A percentile compares a stretch with the other conserved stretches of the same genome.
Conservation (phyloP, 306 rosid species). For the Lablab purpureus region DNA sequence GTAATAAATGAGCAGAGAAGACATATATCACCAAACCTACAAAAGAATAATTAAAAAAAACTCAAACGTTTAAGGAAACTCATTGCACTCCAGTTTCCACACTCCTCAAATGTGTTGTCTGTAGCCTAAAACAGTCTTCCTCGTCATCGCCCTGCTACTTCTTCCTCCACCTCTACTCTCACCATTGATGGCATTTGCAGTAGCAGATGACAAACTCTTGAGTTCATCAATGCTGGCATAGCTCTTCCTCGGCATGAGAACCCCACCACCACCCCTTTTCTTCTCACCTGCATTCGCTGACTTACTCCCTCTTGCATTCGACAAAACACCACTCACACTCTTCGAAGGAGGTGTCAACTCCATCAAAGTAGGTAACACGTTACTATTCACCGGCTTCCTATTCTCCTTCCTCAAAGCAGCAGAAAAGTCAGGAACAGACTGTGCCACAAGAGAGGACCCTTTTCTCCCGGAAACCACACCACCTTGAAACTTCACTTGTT, state of each 20-base stretch:
- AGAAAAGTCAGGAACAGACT: slow-evolving; percentile 94
- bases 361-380: slow-evolving; percentile 52
- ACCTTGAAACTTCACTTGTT: slow-evolving; percentile 69
- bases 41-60: slow-evolving; percentile 4
- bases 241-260: slow-evolving; percentile 79
- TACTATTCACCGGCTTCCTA: slow-evolving; percentile 54
- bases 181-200: slow-evolving; percentile 70
- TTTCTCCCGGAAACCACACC: slow-evolving; percentile 41
- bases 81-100: background rate
- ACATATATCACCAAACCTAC: slow-evolving; percentile 22
- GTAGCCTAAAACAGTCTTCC: slow-evolving; percentile 56
- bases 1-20: background rate
- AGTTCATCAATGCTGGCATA: slow-evolving; percentile 77
- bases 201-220: slow-evolving; percentile 65
- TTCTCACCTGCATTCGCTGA: slow-evolving; percentile 82
- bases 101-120: slow-evolving; percentile 62
- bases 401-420: slow-evolving; percentile 81
- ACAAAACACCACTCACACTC: slow-evolving; percentile 48
- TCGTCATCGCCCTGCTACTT: slow-evolving; percentile 52
- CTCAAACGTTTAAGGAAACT: slow-evolving; percentile 2
- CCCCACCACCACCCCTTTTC: slow-evolving; percentile 41
- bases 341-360: slow-evolving; percentile 81
- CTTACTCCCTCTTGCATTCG: slow-evolving; percentile 76
- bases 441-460: slow-evolving; percentile 69
- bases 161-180: slow-evolving; percentile 65